Percentiles rank a stretch among this genome's conserved stretches.
Evolutionary conservation across 2,329 filamentous ascomycete species (phyloP).

Genomic region (Xylariaceae sp.): DNA sequence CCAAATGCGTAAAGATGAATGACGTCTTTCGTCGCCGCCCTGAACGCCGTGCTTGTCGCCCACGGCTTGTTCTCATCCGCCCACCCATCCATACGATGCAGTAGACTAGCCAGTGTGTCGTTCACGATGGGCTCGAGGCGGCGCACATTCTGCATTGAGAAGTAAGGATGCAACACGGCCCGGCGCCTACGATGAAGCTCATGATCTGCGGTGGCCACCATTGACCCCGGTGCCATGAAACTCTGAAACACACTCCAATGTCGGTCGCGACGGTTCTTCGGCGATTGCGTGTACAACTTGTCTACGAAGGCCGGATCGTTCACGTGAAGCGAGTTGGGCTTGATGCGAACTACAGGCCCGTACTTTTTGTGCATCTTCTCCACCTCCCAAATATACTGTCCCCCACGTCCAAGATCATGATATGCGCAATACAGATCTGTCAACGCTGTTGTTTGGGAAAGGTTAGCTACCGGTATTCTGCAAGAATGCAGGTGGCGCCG

Average conservation of each 20-base stretch:
- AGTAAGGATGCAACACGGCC: conserved; percentile 24
- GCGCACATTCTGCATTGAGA: conserved; percentile 23
- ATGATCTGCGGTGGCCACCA: conserved; percentile 20
- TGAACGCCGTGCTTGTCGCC: conserved; percentile 16
- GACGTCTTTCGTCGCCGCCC: conserved; percentile 22
- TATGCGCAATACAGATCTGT: conserved; percentile 23
- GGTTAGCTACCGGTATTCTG: background rate
- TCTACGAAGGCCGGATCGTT: conserved; percentile 28
- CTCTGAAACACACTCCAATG: conserved; percentile 15
- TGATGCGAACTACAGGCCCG: conserved; percentile 25
- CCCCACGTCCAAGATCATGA: conserved; percentile 21
- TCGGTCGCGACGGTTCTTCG: conserved; percentile 19
- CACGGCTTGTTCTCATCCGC: conserved; percentile 12
- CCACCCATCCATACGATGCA: conserved; percentile 22
- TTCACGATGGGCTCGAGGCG: conserved; percentile 22
- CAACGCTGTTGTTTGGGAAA: conserved; percentile 7
- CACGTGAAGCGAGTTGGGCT: conserved; percentile 30
- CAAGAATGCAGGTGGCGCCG: background rate
- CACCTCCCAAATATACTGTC: conserved; percentile 24
- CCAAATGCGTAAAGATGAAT: conserved; percentile 24
- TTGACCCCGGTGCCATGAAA: conserved; percentile 17
- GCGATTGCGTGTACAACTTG: conserved; percentile 22
- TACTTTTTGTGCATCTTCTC: conserved; percentile 27
- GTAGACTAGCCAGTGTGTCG: conserved; percentile 18
- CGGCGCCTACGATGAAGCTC: conserved; percentile 23